Conservation (phyloP, 2,329 filamentous ascomycete genomes). For the Cladobotryum protrusum region DNA sequence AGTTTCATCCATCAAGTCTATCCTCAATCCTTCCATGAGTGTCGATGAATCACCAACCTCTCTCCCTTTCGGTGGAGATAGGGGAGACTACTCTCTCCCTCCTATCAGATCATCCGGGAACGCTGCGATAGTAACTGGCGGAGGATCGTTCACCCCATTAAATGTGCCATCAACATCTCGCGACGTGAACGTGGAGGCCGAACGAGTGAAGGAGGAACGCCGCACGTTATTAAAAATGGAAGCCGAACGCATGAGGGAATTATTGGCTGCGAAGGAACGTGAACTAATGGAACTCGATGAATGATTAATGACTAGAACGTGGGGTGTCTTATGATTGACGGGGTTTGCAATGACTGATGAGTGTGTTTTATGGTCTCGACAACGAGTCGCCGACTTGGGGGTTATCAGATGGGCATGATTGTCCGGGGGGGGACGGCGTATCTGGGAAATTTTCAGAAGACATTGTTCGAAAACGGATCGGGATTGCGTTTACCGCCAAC, state of each 20-base stretch:
- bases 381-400: not conserved
- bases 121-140: constrained; percentile 32
- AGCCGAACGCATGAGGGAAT: constrained; percentile 67
- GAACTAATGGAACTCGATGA: constrained; percentile 47
- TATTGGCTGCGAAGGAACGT: constrained; percentile 66
- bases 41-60: constrained; percentile 18
- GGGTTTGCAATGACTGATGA: constrained; percentile 20
- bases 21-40: constrained; percentile 54
- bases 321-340: constrained; percentile 1
- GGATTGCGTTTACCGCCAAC: too few relatives aligned
- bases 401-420: not conserved
- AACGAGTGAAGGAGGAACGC: constrained; percentile 52
- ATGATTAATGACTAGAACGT: constrained; percentile 9
- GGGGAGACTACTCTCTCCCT: constrained; percentile 34
- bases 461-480: too few relatives aligned
- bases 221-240: constrained; percentile 63
- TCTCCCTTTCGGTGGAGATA: constrained; percentile 29
- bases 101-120: constrained; percentile 39
- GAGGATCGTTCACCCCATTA: constrained; percentile 31
- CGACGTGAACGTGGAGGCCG: constrained; percentile 34
- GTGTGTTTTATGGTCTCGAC: constrained; percentile 11
- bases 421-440: too few relatives aligned
- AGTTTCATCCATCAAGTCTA: constrained; percentile 68
- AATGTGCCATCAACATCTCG: constrained; percentile 21
- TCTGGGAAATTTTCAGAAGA: too few relatives aligned